Conservation (phyloP, 148 eudicot species). For the Polygonum aviculare region DNA sequence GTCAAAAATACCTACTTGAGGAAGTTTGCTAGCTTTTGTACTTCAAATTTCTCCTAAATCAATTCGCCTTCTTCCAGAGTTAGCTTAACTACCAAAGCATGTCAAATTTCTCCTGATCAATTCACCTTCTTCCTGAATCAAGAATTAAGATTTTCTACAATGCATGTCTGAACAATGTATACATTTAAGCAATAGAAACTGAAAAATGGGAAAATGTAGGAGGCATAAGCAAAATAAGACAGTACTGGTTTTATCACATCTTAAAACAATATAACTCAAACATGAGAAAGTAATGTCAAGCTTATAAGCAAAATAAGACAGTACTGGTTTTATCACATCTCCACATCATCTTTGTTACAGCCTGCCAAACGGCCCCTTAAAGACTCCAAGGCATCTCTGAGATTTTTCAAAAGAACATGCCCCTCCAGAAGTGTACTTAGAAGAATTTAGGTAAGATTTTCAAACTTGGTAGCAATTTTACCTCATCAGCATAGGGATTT, state of each 20-base stretch:
- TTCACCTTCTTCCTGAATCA: not conserved
- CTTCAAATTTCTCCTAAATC: conserved; percentile 90
- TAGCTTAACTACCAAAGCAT: conserved; percentile 82
- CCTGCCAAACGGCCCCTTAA: conserved; percentile 76
- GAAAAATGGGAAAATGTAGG: too few species aligned
- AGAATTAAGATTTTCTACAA: not conserved
- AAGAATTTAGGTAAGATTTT: not conserved
- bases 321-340: too few species aligned
- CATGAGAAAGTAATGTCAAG: not conserved
- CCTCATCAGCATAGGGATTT: conserved; percentile 28
- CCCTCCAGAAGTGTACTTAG: too few species aligned
- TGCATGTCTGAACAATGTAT: not conserved
- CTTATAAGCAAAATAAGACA: conserved; percentile 82
- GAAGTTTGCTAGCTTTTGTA: conserved; percentile 72
- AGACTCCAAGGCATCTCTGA: conserved; percentile 77
- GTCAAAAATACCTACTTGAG: conserved; percentile 61
- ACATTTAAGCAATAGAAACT: too few species aligned
- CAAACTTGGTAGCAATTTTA: not conserved
- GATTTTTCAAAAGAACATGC: conserved; percentile 87
- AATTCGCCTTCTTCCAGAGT: conserved; percentile 93
- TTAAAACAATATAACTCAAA: too few species aligned
- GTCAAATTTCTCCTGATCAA: conserved; percentile 43
- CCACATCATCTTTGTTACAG: conserved; percentile 84
- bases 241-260: not conserved
- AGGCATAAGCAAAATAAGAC: not conserved